Evolutionary conservation across 129 eudicot species (phyloP).

Genomic region (Escallonia rubra): DNA sequence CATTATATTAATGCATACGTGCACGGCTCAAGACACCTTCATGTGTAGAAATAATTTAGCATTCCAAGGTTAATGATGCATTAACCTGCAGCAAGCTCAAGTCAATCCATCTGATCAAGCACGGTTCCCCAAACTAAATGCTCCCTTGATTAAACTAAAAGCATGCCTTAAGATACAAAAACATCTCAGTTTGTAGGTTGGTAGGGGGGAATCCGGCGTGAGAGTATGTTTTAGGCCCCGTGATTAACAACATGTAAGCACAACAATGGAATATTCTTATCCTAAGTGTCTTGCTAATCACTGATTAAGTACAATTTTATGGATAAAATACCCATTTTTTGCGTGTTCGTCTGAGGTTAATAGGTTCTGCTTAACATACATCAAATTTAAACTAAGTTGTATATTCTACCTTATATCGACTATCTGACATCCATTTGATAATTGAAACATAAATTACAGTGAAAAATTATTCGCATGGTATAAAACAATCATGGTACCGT

Average conservation of each 20-base stretch:
- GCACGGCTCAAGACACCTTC: constrained; percentile 53
- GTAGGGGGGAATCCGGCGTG: constrained; percentile 37
- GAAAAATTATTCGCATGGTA: no score
- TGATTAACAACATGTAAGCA: neutral
- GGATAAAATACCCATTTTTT: no score
- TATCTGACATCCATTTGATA: no score
- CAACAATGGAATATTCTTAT: neutral
- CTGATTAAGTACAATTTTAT: no score
- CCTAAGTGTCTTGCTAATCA: neutral
- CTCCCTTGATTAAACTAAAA: constrained; percentile 16
- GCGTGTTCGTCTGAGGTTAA: no score
- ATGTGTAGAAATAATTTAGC: constrained; percentile 12
- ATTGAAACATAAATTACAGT: no score
- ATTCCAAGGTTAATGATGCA: neutral
- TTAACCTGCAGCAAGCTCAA: constrained; percentile 13
- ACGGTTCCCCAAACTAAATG: constrained; percentile 14
- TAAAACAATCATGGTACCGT: no score
- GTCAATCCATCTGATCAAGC: constrained; percentile 16
- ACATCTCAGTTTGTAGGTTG: constrained; percentile 26
- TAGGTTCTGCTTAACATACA: no score
- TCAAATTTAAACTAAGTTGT: no score
- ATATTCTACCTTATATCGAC: no score
- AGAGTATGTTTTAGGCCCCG: constrained; percentile 8
- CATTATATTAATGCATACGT: constrained; percentile 7
- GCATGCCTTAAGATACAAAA: constrained; percentile 9